These are phyloP conservation scores for Aaosphaeria pasadenensis DNA, from an alignment of 2,329 filamentous ascomycete species.

Conservation along the genomic window DNA sequence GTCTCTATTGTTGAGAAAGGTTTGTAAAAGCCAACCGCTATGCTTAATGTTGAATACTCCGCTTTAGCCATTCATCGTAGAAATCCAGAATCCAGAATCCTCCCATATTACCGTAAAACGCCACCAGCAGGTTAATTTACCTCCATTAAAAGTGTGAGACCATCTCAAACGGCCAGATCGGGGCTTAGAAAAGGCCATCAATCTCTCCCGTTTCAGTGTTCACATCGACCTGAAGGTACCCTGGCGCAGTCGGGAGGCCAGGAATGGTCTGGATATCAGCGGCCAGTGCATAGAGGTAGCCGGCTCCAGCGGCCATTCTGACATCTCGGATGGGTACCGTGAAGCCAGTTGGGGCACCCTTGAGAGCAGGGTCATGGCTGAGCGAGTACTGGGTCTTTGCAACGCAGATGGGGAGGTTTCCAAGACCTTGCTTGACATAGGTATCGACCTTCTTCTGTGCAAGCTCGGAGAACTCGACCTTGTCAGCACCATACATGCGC, in stretches of 20 bases:
- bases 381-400: constrained; percentile 99
- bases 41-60: constrained; percentile 8
- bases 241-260: constrained; percentile 88
- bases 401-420: constrained; percentile 90
- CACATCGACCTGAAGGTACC: constrained; percentile 89
- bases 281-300: constrained; percentile 77
- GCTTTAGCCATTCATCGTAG: not conserved
- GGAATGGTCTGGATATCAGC: constrained; percentile 99
- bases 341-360: constrained; percentile 93
- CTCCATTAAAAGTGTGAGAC: not conserved
- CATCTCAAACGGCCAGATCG: not conserved
- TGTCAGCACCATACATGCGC: constrained; percentile 89
- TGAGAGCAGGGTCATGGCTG: constrained; percentile 86
- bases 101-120: not conserved
- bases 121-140: not conserved
- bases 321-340: constrained; percentile 94
- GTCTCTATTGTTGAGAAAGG: constrained; percentile 1
- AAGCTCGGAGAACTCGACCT: constrained; percentile 88
- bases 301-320: constrained; percentile 87
- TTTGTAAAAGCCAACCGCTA: not conserved
- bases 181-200: constrained; percentile 72
- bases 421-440: constrained; percentile 88
- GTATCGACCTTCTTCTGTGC: constrained; percentile 96
- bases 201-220: constrained; percentile 52
- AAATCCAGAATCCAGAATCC: not conserved